Conservation (phyloP, 2,329 filamentous ascomycete genomes). For the Beauveria sp. region DNA sequence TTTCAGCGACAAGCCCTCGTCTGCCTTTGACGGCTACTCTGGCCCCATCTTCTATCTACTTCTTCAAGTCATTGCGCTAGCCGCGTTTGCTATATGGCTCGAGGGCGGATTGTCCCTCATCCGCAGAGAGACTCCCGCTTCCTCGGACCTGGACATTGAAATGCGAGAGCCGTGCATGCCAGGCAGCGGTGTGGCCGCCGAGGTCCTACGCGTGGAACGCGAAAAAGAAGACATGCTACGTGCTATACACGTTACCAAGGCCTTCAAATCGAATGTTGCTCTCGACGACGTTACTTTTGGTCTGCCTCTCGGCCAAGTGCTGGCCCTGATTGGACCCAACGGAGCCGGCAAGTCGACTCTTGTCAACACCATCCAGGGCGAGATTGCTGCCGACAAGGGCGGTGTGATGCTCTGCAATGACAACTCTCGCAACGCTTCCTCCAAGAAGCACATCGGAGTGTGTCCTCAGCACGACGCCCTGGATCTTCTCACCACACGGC, state of each 20-base stretch:
- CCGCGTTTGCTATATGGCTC: conserved; percentile 63
- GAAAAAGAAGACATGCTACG: conserved; percentile 53
- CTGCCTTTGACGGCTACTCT: conserved; percentile 62
- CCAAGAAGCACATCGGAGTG: conserved; percentile 63
- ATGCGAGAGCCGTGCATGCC: conserved; percentile 1
- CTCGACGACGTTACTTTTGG: conserved; percentile 77
- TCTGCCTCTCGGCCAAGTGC: conserved; percentile 66
- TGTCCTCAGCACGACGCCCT: conserved; percentile 79
- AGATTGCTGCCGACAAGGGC: conserved; percentile 58
- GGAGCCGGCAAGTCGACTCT: conserved; percentile 82
- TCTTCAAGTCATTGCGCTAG: conserved; percentile 61
- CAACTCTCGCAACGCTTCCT: conserved; percentile 44
- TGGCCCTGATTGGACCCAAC: conserved; percentile 77
- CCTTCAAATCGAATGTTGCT: conserved; percentile 61
- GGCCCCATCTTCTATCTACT: conserved; percentile 74
- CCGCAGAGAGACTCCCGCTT: background rate
- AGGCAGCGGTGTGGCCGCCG: background rate
- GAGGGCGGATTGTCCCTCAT: conserved; percentile 50
- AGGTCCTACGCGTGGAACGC: conserved; percentile 43
- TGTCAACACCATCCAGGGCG: conserved; percentile 74
- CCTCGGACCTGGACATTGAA: background rate
- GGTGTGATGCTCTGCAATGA: conserved; percentile 69
- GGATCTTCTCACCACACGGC: conserved; percentile 74
- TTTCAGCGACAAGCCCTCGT: conserved; percentile 56
- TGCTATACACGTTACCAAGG: conserved; percentile 67